A percentile compares a stretch with the other conserved stretches of the same genome.
phyloP scores from a whole-genome alignment of 306 rosid genomes.

The Glycine soja region DNA sequence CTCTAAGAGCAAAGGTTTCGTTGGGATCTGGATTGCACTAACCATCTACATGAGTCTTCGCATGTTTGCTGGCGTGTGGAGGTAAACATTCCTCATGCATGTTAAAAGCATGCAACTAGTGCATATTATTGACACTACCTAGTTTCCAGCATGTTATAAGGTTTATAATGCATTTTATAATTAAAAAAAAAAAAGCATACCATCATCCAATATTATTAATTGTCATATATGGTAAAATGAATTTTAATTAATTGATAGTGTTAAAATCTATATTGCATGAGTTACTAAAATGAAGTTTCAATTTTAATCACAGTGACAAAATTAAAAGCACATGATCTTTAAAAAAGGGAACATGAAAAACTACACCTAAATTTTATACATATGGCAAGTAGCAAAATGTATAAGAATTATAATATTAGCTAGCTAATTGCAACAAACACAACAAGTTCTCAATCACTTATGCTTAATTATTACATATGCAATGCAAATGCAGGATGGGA shows the following conservation, averaged over 20 bases:
- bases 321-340: background rate
- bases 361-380: background rate
- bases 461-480: background rate
- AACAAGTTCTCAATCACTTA: background rate
- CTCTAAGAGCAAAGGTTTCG: slow-evolving; percentile 68
- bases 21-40: slow-evolving; percentile 93
- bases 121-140: too few relatives aligned
- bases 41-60: slow-evolving; percentile 90
- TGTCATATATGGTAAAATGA: too few relatives aligned
- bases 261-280: background rate
- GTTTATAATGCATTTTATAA: too few relatives aligned
- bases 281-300: background rate
- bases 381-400: background rate
- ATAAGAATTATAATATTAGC: too few relatives aligned
- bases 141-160: too few relatives aligned
- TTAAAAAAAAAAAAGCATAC: too few relatives aligned
- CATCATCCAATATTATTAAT: too few relatives aligned
- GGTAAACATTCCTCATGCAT: slow-evolving; percentile 53
- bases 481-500: slow-evolving; percentile 76
- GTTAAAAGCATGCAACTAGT: background rate
- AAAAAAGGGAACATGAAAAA: background rate
- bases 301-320: background rate
- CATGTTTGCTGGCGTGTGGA: slow-evolving; percentile 87
- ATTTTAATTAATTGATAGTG: too few relatives aligned
- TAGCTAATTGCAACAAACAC: background rate